Conservation (phyloP, 495 filamentous ascomycete genomes). For the Lophiotrema nucula region DNA sequence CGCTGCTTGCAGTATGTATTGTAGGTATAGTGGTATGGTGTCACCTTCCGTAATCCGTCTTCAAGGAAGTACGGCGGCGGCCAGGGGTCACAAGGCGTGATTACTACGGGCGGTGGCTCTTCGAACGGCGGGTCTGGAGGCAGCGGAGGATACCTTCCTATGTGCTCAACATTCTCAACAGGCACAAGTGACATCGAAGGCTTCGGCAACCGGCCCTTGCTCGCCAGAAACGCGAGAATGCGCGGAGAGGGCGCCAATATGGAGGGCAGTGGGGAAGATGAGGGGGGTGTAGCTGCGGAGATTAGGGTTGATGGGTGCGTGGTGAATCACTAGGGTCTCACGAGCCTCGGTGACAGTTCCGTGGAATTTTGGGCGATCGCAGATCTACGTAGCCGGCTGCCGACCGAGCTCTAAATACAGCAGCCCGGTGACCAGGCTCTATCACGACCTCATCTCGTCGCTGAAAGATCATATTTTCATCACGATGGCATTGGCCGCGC, state of each 20-base stretch:
- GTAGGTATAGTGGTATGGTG: conserved; percentile 91
- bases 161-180: conserved; percentile 39
- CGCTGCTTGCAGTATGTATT: conserved; percentile 90
- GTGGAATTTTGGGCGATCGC: too few species aligned
- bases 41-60: conserved; percentile 73
- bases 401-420: too few species aligned
- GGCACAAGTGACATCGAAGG: conserved; percentile 58
- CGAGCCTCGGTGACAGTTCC: too few species aligned
- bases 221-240: conserved; percentile 57
- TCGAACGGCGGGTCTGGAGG: conserved; percentile 28
- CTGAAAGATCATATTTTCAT: too few species aligned
- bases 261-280: not conserved
- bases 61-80: conserved; percentile 75
- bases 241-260: conserved; percentile 61
- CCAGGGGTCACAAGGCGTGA: conserved; percentile 65
- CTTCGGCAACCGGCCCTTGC: conserved; percentile 49
- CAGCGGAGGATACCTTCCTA: conserved; percentile 22
- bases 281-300: not conserved
- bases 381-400: too few species aligned
- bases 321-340: not conserved
- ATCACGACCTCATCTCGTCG: too few species aligned
- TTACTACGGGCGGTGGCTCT: conserved; percentile 52
- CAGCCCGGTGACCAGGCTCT: too few species aligned
- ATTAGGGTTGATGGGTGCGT: not conserved
- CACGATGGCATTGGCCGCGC: conserved; percentile 38